These are phyloP conservation scores for Rhododendron henanense DNA, from an alignment of 148 eudicot species.

Conservation along the genomic window DNA sequence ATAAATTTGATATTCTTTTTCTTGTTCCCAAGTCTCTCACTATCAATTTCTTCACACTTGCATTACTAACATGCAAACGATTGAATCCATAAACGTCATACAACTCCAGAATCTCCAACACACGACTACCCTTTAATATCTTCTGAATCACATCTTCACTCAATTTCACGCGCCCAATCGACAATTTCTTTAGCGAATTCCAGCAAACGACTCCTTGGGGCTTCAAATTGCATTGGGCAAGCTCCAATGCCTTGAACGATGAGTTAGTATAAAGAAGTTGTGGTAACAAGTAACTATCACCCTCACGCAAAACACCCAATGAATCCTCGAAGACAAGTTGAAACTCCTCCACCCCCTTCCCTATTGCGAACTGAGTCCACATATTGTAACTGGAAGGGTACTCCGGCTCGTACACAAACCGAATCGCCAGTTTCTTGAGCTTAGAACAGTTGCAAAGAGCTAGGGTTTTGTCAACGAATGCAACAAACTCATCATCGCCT, in stretches of 20 bases:
- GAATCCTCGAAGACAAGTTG: no score
- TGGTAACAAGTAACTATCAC: neutral
- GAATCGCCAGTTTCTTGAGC: neutral
- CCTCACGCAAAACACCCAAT: neutral
- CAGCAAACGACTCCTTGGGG: neutral
- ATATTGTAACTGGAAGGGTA: neutral
- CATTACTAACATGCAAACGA: neutral
- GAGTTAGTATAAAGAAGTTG: neutral
- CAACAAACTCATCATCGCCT: no score
- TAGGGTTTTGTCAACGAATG: neutral
- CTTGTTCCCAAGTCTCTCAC: no score
- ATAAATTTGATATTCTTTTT: no score
- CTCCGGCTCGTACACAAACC: neutral
- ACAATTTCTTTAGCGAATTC: neutral
- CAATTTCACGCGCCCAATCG: neutral
- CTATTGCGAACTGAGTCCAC: neutral
- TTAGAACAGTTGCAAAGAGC: neutral
- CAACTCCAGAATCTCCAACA: conserved; percentile 10
- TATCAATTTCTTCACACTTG: neutral
- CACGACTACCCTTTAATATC: neutral
- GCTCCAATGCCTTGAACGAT: neutral
- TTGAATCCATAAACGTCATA: neutral
- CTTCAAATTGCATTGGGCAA: neutral
- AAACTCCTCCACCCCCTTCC: neutral
- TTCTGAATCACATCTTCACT: neutral